A percentile compares a stretch with the other conserved stretches of the same genome.
phyloP scores from a whole-genome alignment of 116 monocot species.

The Posidonia oceanica region DNA sequence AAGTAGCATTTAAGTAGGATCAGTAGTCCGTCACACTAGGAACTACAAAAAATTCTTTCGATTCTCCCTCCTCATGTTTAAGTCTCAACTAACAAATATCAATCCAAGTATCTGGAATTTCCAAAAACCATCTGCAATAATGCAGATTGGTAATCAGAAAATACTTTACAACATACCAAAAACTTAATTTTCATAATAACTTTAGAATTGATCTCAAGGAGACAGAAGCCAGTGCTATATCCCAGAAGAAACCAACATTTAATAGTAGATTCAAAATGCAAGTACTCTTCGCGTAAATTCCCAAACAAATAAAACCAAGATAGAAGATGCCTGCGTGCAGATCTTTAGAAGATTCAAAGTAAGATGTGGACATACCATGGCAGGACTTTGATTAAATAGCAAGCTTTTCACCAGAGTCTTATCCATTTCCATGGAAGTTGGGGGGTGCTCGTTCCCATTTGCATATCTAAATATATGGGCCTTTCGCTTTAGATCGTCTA shows the following conservation, averaged over 20 bases:
- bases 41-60: no score
- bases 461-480: constrained; percentile 67
- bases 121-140: no score
- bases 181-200: no score
- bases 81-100: no score
- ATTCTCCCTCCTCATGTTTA: no score
- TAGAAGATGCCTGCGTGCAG: background rate
- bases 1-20: no score
- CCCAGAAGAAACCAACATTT: constrained; percentile 22
- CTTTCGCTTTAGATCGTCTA: constrained; percentile 43
- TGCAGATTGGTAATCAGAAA: no score
- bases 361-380: constrained; percentile 39
- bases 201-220: constrained; percentile 73
- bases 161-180: no score
- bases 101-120: no score
- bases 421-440: constrained; percentile 78
- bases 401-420: constrained; percentile 48
- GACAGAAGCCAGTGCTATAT: constrained; percentile 73
- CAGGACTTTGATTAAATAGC: constrained; percentile 79
- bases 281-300: background rate
- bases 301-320: background rate
- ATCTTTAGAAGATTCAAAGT: background rate
- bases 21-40: no score
- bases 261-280: background rate
- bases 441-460: constrained; percentile 66